Conservation (phyloP, 495 filamentous ascomycete species). For the Aspergillus taichungensis region DNA sequence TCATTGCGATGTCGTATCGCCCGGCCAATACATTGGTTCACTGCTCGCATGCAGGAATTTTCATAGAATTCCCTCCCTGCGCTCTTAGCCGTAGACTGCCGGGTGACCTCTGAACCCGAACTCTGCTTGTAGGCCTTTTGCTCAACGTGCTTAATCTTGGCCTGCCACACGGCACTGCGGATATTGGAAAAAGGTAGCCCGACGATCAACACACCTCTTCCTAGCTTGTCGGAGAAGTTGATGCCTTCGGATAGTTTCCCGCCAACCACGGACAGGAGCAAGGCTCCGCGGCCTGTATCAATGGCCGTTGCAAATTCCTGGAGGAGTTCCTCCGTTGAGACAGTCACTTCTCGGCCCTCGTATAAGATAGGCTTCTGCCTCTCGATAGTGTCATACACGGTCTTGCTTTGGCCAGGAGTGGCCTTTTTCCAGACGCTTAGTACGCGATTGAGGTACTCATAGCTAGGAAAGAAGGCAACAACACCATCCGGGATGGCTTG, state of each 20-base stretch:
- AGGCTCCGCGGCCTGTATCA: conserved; percentile 55
- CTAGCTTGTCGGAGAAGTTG: conserved; percentile 91
- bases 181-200: conserved; percentile 92
- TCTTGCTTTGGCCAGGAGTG: conserved; percentile 19
- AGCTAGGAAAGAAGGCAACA: conserved; percentile 95
- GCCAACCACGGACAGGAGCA: conserved; percentile 89
- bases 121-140: conserved; percentile 46
- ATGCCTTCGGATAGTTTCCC: conserved; percentile 95
- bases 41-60: conserved; percentile 91
- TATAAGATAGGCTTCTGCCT: conserved; percentile 57
- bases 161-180: conserved; percentile 82
- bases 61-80: conserved; percentile 81
- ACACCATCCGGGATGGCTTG: conserved; percentile 76
- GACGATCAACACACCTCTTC: conserved; percentile 79
- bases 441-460: conserved; percentile 76
- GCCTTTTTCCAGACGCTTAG: conserved; percentile 55
- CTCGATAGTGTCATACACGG: conserved; percentile 31
- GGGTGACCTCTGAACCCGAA: conserved; percentile 24
- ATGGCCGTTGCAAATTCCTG: conserved; percentile 63
- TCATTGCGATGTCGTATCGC: conserved; percentile 84
- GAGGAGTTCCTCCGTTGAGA: conserved; percentile 56
- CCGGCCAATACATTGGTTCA: conserved; percentile 92
- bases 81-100: conserved; percentile 43
- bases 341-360: conserved; percentile 47
- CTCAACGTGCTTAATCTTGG: conserved; percentile 81